Evolutionary conservation across 2,329 filamentous ascomycete species (phyloP).

Genomic region (Pseudomassariella vexata): DNA sequence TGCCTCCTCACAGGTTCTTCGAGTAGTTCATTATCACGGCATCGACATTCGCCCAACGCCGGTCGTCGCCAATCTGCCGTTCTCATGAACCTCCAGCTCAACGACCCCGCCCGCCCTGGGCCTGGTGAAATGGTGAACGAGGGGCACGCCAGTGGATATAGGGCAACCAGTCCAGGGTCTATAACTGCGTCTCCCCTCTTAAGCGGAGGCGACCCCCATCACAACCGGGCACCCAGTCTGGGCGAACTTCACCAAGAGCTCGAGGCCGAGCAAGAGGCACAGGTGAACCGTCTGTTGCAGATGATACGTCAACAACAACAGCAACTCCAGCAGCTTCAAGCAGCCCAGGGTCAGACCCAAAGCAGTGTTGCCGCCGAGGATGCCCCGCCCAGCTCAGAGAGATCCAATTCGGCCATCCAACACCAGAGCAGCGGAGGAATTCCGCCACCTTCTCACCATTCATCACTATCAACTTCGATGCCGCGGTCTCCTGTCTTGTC

Average conservation of each 20-base stretch:
- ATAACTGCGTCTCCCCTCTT: conserved; percentile 41
- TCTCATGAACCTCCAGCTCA: conserved; percentile 67
- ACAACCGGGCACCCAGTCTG: conserved; percentile 63
- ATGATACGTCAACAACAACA: conserved; percentile 74
- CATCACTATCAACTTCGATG: conserved; percentile 35
- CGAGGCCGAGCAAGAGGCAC: conserved; percentile 72
- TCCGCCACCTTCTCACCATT: conserved; percentile 25
- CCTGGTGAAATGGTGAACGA: conserved; percentile 63
- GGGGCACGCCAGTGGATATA: conserved; percentile 24
- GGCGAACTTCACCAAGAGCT: conserved; percentile 75
- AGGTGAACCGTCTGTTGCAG: conserved; percentile 71
- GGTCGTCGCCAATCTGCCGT: conserved; percentile 62
- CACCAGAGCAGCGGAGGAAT: conserved; percentile 27
- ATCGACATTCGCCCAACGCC: conserved; percentile 38
- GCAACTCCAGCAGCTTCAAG: conserved; percentile 58
- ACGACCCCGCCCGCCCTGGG: conserved; percentile 61
- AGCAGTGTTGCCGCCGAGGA: conserved; percentile 44
- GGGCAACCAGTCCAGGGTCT: conserved; percentile 37
- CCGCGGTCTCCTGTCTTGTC: conserved; percentile 45
- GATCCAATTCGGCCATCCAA: conserved; percentile 29
- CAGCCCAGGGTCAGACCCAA: conserved; percentile 33
- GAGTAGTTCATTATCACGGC: conserved; percentile 43
- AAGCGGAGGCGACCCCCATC: conserved; percentile 47
- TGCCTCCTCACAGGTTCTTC: conserved; percentile 36
- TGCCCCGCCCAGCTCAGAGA: conserved; percentile 39